Evolutionary conservation across 768 basidiomycete species (phyloP), one percentile per base, ranked within the genome.

Genomic region (Phanerodontia chrysosporium): DNA sequence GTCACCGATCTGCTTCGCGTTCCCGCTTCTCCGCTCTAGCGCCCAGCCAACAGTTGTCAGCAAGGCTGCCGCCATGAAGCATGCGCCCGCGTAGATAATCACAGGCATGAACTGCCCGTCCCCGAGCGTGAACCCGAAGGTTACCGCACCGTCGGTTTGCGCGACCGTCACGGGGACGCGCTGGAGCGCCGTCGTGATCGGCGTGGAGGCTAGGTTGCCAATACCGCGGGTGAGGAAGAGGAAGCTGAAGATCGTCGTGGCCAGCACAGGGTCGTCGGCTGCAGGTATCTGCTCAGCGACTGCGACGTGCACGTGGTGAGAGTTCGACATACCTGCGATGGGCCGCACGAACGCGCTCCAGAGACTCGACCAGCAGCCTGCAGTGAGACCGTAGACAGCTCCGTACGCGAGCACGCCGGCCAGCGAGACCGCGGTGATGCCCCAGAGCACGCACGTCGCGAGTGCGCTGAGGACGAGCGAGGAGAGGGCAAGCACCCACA

Each of bases 371-470:
- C 71, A 74, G 1, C 71, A 67, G 8, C 71, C 69, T 18, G 72
- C 72, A 13, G 70, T 45, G 22, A 58, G 57, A 16, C 73, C 73
- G 57, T 72, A 73, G 14, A 56, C 65, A 10, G 70, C 54, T 35
- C 68, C 65, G 51, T 67, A 74, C 8, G 62, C 48, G 10, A 72
- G 55, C 1, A 74, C 59, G 12, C 70, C 70, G 12, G 67, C 64
- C 5, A 69, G 57, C 28, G 60, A 60, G 24, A 62, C 45, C 2
- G 69, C 66, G 1, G 68, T 32, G 3, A 69, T 57, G 25, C 73
- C 72, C 73, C 71, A 74, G 14, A 73, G 54, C n/a, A 72, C 58
- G 61, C 72, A 71, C 0, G 70, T 69, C 29, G 61, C 60, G 16
- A 71, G 44, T 25, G 68, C 70, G 12, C 63, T 64, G 10, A 55